These are phyloP conservation scores for Yamadazyma buinensis DNA, from an alignment of 1,139 yeast genomes.

Conservation along the genomic window DNA sequence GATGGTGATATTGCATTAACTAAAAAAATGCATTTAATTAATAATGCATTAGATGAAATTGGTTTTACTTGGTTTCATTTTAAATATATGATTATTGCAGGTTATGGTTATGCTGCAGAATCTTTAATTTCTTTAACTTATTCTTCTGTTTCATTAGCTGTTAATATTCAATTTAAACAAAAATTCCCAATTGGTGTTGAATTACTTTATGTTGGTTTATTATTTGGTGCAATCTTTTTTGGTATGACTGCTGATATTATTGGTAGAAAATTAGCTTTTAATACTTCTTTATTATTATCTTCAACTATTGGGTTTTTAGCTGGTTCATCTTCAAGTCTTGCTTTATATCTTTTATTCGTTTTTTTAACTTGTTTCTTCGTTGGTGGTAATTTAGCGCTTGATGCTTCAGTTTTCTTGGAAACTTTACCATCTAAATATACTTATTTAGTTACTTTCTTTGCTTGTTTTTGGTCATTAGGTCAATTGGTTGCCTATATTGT, in stretches of 20 bases:
- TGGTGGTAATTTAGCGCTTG: conserved; percentile 30
- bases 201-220: conserved; percentile 33
- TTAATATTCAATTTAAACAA: conserved; percentile 23
- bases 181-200: conserved; percentile 18
- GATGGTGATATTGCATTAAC: conserved; percentile 28
- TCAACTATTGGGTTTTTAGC: conserved; percentile 22
- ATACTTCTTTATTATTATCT: conserved; percentile 26
- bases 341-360: conserved; percentile 25
- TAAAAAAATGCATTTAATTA: conserved; percentile 35
- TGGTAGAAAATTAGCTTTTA: conserved; percentile 52
- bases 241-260: conserved; percentile 52
- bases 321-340: conserved; percentile 28
- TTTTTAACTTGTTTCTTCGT: conserved; percentile 22
- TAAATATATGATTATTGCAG: conserved; percentile 26
- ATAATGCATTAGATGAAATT: conserved; percentile 48
- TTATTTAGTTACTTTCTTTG: conserved; percentile 27
- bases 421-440: conserved; percentile 19
- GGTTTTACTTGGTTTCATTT: conserved; percentile 50
- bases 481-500: conserved; percentile 29
- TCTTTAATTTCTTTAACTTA: conserved; percentile 29
- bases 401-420: conserved; percentile 28
- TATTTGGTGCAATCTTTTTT: conserved; percentile 51
- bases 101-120: conserved; percentile 21
- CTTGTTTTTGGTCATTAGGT: conserved; percentile 36
- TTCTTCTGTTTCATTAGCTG: conserved; percentile 38